Evolutionary conservation across 768 basidiomycete species (phyloP).

Genomic region (Polyporus arcularius): DNA sequence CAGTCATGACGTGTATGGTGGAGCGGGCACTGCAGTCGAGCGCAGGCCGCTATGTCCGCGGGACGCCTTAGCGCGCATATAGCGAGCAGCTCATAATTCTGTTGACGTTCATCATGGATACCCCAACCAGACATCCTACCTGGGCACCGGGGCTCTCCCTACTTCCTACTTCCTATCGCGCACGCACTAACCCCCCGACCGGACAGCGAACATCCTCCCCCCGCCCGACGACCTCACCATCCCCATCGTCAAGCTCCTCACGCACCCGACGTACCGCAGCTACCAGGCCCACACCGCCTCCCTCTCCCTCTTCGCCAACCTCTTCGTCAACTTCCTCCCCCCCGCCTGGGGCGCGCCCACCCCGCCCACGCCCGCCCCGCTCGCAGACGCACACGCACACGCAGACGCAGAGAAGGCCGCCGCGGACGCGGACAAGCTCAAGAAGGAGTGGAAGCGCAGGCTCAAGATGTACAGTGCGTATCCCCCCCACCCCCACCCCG

Average conservation of each 20-base stretch:
- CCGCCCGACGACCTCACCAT: conserved; percentile 72
- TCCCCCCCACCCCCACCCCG: not conserved
- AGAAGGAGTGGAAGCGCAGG: conserved; percentile 62
- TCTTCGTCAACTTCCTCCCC: conserved; percentile 74
- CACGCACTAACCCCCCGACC: no score
- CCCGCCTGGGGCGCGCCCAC: conserved; percentile 70
- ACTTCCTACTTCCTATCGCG: no score
- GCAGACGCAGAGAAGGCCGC: conserved; percentile 5
- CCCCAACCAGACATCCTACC: no score
- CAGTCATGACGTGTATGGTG: no score
- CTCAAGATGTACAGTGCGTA: conserved; percentile 86
- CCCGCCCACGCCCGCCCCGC: conserved; percentile 44
- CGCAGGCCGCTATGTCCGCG: no score
- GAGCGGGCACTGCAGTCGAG: no score
- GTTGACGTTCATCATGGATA: no score
- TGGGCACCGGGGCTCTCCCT: no score
- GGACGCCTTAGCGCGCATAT: no score
- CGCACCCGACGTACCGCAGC: conserved; percentile 68
- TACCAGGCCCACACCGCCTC: conserved; percentile 74
- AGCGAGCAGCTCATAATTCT: no score
- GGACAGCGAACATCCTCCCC: conserved; percentile 73
- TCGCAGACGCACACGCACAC: conserved; percentile 29
- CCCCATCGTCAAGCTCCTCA: conserved; percentile 79
- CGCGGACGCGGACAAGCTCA: conserved; percentile 39
- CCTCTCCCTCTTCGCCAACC: conserved; percentile 72